These are phyloP conservation scores for Entomortierella parvispora DNA, from an alignment of 192 early-diverging fungal species.

Conservation along the genomic window DNA sequence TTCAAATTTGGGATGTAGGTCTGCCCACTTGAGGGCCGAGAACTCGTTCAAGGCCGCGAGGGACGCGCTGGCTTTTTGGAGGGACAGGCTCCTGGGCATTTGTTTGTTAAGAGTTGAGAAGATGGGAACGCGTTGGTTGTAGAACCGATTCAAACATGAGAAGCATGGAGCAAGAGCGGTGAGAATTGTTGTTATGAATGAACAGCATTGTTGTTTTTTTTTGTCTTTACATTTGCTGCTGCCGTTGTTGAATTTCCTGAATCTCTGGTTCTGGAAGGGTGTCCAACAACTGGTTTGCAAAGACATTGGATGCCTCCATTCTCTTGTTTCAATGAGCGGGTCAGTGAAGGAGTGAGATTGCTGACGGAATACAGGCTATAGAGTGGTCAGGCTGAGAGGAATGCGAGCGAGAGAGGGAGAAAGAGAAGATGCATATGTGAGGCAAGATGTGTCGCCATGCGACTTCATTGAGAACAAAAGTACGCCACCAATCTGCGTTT, in stretches of 20 bases:
- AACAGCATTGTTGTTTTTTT: neutral
- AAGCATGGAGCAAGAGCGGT: too few species aligned
- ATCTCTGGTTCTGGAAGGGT: conserved; percentile 40
- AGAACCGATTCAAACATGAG: too few species aligned
- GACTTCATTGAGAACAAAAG: too few species aligned
- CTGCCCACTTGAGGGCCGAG: conserved; percentile 61
- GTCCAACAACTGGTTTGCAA: conserved; percentile 26
- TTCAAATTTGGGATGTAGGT: conserved; percentile 62
- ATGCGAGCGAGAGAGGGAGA: neutral
- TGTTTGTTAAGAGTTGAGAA: neutral
- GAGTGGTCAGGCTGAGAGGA: neutral
- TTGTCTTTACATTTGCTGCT: conserved; percentile 38
- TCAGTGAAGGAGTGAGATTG: too few species aligned
- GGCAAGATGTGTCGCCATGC: too few species aligned
- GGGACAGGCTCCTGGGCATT: conserved; percentile 33
- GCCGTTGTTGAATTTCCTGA: conserved; percentile 34
- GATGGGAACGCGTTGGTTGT: neutral
- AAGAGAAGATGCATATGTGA: too few species aligned
- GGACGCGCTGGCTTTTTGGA: conserved; percentile 31
- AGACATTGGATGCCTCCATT: conserved; percentile 38
- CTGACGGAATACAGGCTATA: too few species aligned
- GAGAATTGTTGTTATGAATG: neutral
- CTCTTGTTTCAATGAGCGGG: neutral
- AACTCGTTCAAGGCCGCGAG: conserved; percentile 66
- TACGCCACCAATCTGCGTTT: too few species aligned